Evolutionary conservation across 1,284 basidiomycete species (phyloP), one percentile per base, ranked within the genome.

Genomic region (Ustilago trichophora): DNA sequence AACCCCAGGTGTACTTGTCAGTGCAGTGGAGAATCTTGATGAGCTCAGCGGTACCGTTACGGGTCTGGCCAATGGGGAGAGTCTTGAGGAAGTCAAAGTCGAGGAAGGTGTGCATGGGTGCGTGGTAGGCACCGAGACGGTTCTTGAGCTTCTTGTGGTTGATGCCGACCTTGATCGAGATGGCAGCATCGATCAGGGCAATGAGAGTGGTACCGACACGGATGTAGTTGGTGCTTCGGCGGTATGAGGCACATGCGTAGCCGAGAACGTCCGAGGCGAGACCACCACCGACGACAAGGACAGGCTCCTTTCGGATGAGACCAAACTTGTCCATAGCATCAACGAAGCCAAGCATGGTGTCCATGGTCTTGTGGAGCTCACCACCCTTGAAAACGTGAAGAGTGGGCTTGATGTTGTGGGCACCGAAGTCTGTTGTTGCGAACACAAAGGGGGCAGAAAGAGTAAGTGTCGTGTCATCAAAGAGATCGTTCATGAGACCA

Each of bases 71-170:
- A 29, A 80, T 78, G 21, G 83, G 83, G 15, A 84, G 75, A 11
- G 83, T 84, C 73, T 82, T 81, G 47, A 84, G 72, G 75, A 83
- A 82, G 44, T 83, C 82, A 72, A 84, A 84, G 78, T 84, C 83
- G 44, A 84, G 78, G 79, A 83, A 83, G 25, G 83, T 84, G 80
- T 84, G 82, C 64, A 83, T 77, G 31, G 83, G 83, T 18, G 83
- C 82, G 68, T 84, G 83, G 76, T 83, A 84, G 27, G 83, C 83
- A 48, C 83, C 83, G 22, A 81, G 65, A 26, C 75, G 58, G 44
- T 64, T 68, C 66, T 76, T 76, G 52, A 75, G 73, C 70, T 76
- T 76, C 57, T 72, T 70, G 58, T 75, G 70, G 64, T 76, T 76
- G 70, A 73, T 74, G 44, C 73, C 71, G 29, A 75, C 73, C 76